Evolutionary conservation across 108 stramenopile genomes (phyloP).

Genomic region (Pseudonitzschia delicatissima): DNA sequence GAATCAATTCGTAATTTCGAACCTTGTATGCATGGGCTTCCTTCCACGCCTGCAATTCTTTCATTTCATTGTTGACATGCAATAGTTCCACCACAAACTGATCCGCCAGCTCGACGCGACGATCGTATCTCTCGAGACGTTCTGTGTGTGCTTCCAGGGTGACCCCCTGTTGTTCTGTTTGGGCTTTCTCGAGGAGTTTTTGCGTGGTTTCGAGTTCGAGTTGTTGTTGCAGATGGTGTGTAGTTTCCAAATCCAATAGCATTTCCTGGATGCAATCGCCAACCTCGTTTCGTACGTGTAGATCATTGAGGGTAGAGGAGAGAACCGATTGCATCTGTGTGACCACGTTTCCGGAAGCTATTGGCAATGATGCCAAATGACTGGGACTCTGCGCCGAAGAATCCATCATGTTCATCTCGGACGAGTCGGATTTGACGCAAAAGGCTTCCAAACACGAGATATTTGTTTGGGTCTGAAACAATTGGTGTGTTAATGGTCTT

Average conservation of each 20-base stretch:
- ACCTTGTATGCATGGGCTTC: slow-evolving; percentile 36
- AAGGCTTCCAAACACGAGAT: no score
- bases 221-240: slow-evolving; percentile 34
- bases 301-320: slow-evolving; percentile 25
- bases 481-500: no score
- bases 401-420: no score
- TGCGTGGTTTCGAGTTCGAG: slow-evolving; percentile 20
- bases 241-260: slow-evolving; percentile 44
- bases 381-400: no score
- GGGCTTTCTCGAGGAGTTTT: slow-evolving; percentile 4
- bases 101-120: slow-evolving; percentile 37
- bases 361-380: neutral
- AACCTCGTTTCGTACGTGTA: slow-evolving; percentile 34
- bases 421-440: no score
- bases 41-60: slow-evolving; percentile 34
- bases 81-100: slow-evolving; percentile 41
- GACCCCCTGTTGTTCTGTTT: slow-evolving; percentile 30
- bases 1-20: slow-evolving; percentile 32
- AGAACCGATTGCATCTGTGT: slow-evolving; percentile 20
- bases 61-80: slow-evolving; percentile 35
- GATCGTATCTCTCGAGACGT: slow-evolving; percentile 20
- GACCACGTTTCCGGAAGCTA: neutral
- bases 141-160: slow-evolving; percentile 37
- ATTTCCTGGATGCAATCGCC: slow-evolving; percentile 32
- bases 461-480: no score